Evolutionary conservation across 208 protist species (phyloP).

Genomic region (Plasmodiophora brassicae): DNA sequence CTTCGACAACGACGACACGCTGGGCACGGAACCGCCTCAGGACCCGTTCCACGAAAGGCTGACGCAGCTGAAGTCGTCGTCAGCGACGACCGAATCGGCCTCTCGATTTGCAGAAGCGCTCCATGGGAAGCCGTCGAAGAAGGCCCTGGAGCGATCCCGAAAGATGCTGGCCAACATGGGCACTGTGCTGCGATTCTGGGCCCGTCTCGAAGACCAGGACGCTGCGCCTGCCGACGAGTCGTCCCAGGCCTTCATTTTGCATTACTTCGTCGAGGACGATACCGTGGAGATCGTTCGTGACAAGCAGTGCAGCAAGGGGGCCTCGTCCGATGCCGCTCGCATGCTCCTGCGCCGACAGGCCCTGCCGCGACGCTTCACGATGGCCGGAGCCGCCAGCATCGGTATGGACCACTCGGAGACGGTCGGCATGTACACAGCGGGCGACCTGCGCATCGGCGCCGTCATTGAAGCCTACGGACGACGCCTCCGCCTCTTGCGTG

Average conservation of each 20-base stretch:
- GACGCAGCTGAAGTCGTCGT: background rate
- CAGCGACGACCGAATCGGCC: background rate
- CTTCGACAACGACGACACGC: background rate
- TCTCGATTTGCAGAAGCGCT: background rate
- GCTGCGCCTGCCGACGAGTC: background rate
- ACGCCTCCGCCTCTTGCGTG: background rate
- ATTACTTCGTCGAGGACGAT: slow-evolving; percentile 3
- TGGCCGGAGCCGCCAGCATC: background rate
- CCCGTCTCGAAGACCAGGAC: background rate
- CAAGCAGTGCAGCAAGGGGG: background rate
- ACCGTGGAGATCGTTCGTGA: background rate
- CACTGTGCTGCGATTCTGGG: slow-evolving; percentile 1
- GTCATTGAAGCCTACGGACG: background rate
- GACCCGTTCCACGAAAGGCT: background rate
- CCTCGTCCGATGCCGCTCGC: background rate
- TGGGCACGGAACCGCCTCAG: background rate
- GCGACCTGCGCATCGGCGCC: background rate
- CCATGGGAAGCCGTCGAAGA: slow-evolving; percentile 8
- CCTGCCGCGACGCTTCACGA: background rate
- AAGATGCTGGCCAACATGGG: slow-evolving; percentile 26
- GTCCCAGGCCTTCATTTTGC: background rate
- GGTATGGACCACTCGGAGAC: background rate
- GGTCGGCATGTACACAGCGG: background rate
- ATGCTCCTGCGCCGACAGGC: slow-evolving; percentile 1
- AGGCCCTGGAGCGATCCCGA: background rate